These are phyloP conservation scores for Tylopilus rubrobrunneus DNA, from an alignment of 768 basidiomycete species.

Conservation along the genomic window DNA sequence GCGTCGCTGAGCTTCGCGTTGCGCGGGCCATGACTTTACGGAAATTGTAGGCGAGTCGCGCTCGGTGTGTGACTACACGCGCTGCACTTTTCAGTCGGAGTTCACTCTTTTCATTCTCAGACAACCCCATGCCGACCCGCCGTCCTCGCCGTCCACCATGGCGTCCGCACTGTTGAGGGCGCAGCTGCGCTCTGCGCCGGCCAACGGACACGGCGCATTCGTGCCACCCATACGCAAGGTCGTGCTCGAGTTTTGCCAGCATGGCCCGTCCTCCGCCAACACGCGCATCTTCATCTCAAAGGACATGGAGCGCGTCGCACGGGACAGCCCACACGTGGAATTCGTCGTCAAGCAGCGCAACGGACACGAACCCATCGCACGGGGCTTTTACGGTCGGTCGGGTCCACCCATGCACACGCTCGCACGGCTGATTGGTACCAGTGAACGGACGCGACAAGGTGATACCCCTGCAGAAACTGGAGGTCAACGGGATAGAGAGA, in stretches of 20 bases:
- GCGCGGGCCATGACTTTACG: slow-evolving; percentile 62
- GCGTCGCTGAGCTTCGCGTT: slow-evolving; percentile 58
- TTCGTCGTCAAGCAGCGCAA: slow-evolving; percentile 76
- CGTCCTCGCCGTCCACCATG: slow-evolving; percentile 22
- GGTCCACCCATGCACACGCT: background rate
- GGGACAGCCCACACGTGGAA: slow-evolving; percentile 77
- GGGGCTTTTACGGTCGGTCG: slow-evolving; percentile 73
- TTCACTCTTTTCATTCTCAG: slow-evolving; percentile 27
- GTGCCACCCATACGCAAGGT: slow-evolving; percentile 79
- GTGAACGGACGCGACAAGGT: slow-evolving; percentile 89
- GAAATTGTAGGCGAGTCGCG: slow-evolving; percentile 22
- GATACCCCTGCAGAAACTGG: slow-evolving; percentile 70
- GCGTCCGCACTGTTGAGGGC: slow-evolving; percentile 43
- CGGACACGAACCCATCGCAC: slow-evolving; percentile 71
- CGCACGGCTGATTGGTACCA: slow-evolving; percentile 31
- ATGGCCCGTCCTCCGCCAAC: slow-evolving; percentile 71
- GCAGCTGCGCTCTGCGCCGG: slow-evolving; percentile 51
- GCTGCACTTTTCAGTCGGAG: slow-evolving; percentile 13
- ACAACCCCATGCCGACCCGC: slow-evolving; percentile 4
- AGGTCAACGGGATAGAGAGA: slow-evolving; percentile 67
- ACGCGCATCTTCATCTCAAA: slow-evolving; percentile 67
- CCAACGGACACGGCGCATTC: slow-evolving; percentile 74
- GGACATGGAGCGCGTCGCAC: slow-evolving; percentile 61
- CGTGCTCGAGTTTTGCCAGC: slow-evolving; percentile 86
- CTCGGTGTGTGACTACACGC: slow-evolving; percentile 18